These are phyloP conservation scores for Mycothermus thermophilus DNA, from an alignment of 495 filamentous ascomycete genomes.

Conservation along the genomic window DNA sequence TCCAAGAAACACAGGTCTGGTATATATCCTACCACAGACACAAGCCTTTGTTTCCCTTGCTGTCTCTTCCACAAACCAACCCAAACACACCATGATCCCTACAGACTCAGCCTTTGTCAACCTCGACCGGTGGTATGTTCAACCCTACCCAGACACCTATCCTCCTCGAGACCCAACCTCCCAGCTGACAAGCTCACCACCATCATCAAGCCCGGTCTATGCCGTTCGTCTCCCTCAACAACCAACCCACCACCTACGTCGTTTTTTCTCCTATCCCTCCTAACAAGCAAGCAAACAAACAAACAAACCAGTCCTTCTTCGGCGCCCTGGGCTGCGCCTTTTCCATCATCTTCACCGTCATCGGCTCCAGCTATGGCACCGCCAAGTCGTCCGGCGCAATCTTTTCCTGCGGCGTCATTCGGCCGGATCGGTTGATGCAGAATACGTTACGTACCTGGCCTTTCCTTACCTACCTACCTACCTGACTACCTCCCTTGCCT, in stretches of 20 bases:
- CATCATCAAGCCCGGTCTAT: constrained; percentile 25
- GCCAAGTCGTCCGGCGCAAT: constrained; percentile 71
- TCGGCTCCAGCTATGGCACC: constrained; percentile 87
- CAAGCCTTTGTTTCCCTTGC: background rate
- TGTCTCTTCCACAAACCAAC: background rate
- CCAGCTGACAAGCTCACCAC: background rate
- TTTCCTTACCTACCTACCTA: background rate
- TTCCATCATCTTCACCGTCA: constrained; percentile 57
- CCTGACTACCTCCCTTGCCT: too few species aligned
- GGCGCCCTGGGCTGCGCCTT: constrained; percentile 33
- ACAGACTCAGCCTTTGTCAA: constrained; percentile 13
- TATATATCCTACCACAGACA: too few species aligned
- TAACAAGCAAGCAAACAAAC: background rate
- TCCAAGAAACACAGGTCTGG: too few species aligned
- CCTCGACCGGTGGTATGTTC: constrained; percentile 16
- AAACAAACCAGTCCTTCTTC: constrained; percentile 30
- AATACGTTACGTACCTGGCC: constrained; percentile 20
- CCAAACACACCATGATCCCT: too few species aligned
- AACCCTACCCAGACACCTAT: too few species aligned
- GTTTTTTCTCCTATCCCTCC: background rate
- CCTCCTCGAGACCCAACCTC: background rate
- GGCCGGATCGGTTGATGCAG: constrained; percentile 78
- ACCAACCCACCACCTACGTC: too few species aligned
- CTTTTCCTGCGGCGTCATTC: constrained; percentile 44
- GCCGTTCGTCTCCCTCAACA: constrained; percentile 22